A percentile compares a stretch with the other conserved stretches of the same genome.
Evolutionary conservation across 306 rosid genomes (phyloP).

Genomic region (Castanea sativa): DNA sequence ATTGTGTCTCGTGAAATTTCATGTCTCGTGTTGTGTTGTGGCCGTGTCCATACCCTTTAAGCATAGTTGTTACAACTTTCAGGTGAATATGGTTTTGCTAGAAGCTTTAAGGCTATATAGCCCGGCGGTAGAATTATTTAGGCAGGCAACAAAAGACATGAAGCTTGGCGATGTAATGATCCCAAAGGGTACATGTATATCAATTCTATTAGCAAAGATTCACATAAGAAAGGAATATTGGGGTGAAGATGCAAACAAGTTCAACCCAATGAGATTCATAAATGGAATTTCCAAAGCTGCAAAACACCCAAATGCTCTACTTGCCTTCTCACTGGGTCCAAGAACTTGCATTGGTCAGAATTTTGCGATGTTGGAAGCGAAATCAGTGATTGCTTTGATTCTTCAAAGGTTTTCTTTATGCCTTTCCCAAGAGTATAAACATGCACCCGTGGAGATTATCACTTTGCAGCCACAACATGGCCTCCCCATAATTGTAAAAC

Average conservation of each 20-base stretch:
- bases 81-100: constrained; percentile 38
- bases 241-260: constrained; percentile 49
- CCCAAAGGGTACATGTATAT: constrained; percentile 21
- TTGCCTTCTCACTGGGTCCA: constrained; percentile 36
- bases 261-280: constrained; percentile 43
- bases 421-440: constrained; percentile 26
- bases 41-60: no score
- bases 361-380: constrained; percentile 38
- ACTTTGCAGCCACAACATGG: constrained; percentile 33
- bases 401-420: constrained; percentile 33
- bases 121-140: neutral
- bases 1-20: no score
- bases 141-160: constrained; percentile 26
- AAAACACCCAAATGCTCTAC: constrained; percentile 27
- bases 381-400: constrained; percentile 25
- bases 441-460: constrained; percentile 28
- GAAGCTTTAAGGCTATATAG: constrained; percentile 30
- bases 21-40: no score
- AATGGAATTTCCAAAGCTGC: constrained; percentile 37
- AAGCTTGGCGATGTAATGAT: constrained; percentile 23
- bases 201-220: constrained; percentile 17
- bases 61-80: neutral
- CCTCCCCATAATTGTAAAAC: constrained; percentile 25
- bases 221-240: constrained; percentile 25
- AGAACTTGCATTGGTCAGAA: constrained; percentile 43